A percentile compares a stretch with the other conserved stretches of the same genome.
Conservation (phyloP, 1,284 basidiomycete species). For the Crocinoboletus sp. region DNA sequence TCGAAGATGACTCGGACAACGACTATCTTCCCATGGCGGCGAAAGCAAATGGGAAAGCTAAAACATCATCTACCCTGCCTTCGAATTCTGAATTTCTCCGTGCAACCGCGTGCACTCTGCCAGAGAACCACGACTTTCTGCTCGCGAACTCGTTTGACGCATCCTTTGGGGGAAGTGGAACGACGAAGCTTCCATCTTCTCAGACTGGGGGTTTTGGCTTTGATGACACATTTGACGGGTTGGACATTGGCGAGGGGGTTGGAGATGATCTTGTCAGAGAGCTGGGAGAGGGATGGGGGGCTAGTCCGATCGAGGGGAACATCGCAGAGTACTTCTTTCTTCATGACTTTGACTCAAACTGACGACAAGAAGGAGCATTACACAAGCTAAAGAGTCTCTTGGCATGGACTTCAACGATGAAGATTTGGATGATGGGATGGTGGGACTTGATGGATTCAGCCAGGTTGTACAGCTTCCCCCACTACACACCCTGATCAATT, state of each 20-base stretch:
- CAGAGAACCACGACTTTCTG: constrained; percentile 64
- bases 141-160: constrained; percentile 61
- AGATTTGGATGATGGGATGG: constrained; percentile 11
- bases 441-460: background rate
- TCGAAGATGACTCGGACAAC: constrained; percentile 38
- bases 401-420: constrained; percentile 13
- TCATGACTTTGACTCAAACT: constrained; percentile 6
- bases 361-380: constrained; percentile 13
- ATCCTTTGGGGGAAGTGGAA: constrained; percentile 44
- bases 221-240: constrained; percentile 52
- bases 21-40: constrained; percentile 44
- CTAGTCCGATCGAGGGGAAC: constrained; percentile 27
- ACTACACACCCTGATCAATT: background rate
- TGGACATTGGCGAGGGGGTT: constrained; percentile 54
- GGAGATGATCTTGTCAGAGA: constrained; percentile 70
- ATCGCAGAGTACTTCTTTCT: constrained; percentile 11
- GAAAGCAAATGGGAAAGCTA: constrained; percentile 35
- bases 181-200: constrained; percentile 50
- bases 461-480: constrained; percentile 1
- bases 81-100: constrained; percentile 40
- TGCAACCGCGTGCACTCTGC: constrained; percentile 55
- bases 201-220: constrained; percentile 48
- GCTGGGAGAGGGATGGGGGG: constrained; percentile 65
- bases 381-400: constrained; percentile 14
- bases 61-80: constrained; percentile 18